Base-by-base conservation (phyloP, 371 early-diverging fungal genomes). In the Apophysomyces trapeziformis region DNA sequence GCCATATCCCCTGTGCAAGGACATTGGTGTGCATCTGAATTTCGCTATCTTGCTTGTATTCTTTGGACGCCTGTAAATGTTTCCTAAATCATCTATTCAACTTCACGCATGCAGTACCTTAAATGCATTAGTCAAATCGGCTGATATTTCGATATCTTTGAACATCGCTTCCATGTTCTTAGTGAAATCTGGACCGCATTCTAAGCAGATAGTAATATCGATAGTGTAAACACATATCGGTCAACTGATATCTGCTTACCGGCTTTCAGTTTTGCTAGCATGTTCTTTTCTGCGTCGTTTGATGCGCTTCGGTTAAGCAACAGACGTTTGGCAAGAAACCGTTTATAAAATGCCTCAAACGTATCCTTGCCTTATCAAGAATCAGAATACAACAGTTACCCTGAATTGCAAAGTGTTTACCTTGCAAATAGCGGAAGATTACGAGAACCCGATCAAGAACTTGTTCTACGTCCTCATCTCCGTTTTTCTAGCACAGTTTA, bases 291-390 rank as follows among this genome's bases (percentile, higher is more conserved):
- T 1, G 89, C 72, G 60, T 97, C 98, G 4, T 85, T 84, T 7
- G 92, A 91, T 0, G 90, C 85, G 72, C 89, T 90, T 62, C 87
- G 90, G 56, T 87, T 84, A 39, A 89, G 74, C 61, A 98, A 71
- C 41, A 99, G 80, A 9, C 99, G 86, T 67, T 92, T 94, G 26
- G 98, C 93, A 59, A 99, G 76, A 64, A 92, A 92, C 9, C 91
- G 87, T 65, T 95, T 96, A 76, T 97, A 97, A 68, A 95, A 97
- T 2, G 92, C 94, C 72, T 98, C 98, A 75, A 99, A 99, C 13
- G 94, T 85, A 75, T 97, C 97, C 73, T 97, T 98, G 61, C 91
- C 85, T 80, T 50, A 7, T 38, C 57, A 39, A 45, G 16, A 47
- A 21, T n/a, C 38, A 45, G 16, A 47, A 35, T 1, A 36, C n/a